Evolutionary conservation across 371 early-diverging fungal species (phyloP).

Genomic region (Blastocladiella emersonii): DNA sequence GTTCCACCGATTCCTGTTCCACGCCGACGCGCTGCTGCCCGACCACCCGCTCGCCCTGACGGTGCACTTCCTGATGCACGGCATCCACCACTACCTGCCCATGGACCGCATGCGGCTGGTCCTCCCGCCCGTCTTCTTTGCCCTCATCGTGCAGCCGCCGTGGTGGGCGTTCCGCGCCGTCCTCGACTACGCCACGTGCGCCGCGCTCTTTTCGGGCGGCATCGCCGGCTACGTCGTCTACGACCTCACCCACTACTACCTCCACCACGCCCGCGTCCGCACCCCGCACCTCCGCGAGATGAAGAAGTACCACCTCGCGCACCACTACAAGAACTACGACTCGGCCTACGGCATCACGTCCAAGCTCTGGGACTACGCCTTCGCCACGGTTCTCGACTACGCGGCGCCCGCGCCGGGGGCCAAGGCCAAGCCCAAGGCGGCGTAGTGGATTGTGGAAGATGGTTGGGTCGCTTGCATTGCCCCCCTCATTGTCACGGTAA

Average conservation of each 20-base stretch:
- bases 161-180: slow-evolving; percentile 1
- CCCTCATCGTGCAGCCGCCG: not conserved
- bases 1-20: slow-evolving; percentile 86
- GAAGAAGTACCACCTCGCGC: slow-evolving; percentile 86
- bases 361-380: slow-evolving; percentile 80
- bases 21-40: slow-evolving; percentile 71
- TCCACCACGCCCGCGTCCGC: slow-evolving; percentile 75
- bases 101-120: slow-evolving; percentile 89
- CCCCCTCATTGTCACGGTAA: too few species aligned
- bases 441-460: too few species aligned
- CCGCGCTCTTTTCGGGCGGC: slow-evolving; percentile 55
- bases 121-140: slow-evolving; percentile 78
- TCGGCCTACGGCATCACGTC: slow-evolving; percentile 84
- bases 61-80: slow-evolving; percentile 76
- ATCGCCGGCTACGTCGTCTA: slow-evolving; percentile 74
- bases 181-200: not conserved
- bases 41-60: slow-evolving; percentile 56
- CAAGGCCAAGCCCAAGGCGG: not conserved
- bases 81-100: slow-evolving; percentile 89
- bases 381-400: slow-evolving; percentile 40
- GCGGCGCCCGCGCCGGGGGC: too few species aligned
- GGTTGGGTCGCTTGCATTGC: too few species aligned
- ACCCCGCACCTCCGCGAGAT: slow-evolving; percentile 57
- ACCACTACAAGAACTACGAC: slow-evolving; percentile 81
- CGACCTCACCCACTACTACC: slow-evolving; percentile 84